Evolutionary conservation across 2,329 filamentous ascomycete species (phyloP).

Genomic region (Sporothrix phasma): DNA sequence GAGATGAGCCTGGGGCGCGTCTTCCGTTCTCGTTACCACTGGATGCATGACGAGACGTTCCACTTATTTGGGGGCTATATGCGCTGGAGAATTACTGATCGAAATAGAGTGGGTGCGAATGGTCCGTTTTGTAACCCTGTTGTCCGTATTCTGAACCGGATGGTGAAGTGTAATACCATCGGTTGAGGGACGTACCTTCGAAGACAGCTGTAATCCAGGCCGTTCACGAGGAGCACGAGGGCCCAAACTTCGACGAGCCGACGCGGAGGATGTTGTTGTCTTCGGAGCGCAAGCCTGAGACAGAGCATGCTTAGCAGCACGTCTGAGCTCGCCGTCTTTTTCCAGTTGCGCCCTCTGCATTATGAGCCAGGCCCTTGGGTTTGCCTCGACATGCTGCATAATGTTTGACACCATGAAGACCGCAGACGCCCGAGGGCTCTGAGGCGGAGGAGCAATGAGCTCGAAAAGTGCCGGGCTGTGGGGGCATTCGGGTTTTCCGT

Average conservation of each 20-base stretch:
- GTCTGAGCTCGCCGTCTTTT: constrained; percentile 33
- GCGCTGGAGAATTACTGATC: constrained; percentile 19
- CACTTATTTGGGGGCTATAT: constrained; percentile 17
- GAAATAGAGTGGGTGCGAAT: not conserved
- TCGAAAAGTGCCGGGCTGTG: constrained; percentile 35
- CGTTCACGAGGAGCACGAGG: constrained; percentile 23
- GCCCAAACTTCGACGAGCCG: constrained; percentile 22
- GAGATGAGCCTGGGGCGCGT: constrained; percentile 12
- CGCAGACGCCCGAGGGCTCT: constrained; percentile 44
- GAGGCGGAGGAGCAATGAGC: constrained; percentile 36
- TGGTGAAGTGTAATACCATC: not conserved
- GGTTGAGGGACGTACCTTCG: not conserved
- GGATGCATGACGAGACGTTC: not conserved
- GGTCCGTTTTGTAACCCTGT: constrained; percentile 13
- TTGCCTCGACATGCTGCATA: constrained; percentile 34
- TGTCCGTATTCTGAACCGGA: not conserved
- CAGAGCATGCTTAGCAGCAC: constrained; percentile 28
- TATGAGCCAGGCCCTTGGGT: constrained; percentile 39
- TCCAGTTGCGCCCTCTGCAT: constrained; percentile 41
- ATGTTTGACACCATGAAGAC: constrained; percentile 45
- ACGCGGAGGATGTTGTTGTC: constrained; percentile 22
- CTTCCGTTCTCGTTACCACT: not conserved
- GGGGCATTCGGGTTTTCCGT: constrained; percentile 37
- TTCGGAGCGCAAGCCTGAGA: constrained; percentile 22
- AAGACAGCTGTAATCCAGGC: constrained; percentile 1